phyloP scores from a whole-genome alignment of 805 yeast genomes.

The Lipomyces anomalus region DNA sequence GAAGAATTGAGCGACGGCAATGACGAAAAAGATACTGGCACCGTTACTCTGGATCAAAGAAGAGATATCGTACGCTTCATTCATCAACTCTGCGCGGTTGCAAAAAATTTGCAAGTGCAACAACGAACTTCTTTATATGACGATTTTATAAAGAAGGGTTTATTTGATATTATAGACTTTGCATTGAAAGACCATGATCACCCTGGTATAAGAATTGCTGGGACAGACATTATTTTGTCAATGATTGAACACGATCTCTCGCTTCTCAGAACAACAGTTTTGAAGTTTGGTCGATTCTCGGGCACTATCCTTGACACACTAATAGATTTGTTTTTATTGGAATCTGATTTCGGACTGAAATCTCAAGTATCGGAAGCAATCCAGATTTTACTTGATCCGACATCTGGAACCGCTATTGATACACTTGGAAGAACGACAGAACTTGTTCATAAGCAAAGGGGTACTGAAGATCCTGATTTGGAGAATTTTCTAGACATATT shows the following conservation, averaged over 20 bases:
- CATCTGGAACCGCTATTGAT: constrained; percentile 21
- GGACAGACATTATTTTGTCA: constrained; percentile 73
- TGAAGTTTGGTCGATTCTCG: constrained; percentile 2
- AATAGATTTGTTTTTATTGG: constrained; percentile 55
- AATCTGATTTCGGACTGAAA: constrained; percentile 63
- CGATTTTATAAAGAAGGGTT: constrained; percentile 58
- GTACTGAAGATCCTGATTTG: constrained; percentile 14
- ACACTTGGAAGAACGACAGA: constrained; percentile 10
- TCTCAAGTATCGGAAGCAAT: constrained; percentile 82
- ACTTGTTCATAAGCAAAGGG: constrained; percentile 12
- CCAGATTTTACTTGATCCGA: constrained; percentile 63
- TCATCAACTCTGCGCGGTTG: constrained; percentile 72
- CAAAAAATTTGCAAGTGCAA: constrained; percentile 56
- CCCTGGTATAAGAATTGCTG: constrained; percentile 51
- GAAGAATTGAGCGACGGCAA: not conserved
- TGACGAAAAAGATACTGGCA: not conserved
- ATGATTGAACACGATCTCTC: constrained; percentile 77
- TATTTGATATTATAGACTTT: constrained; percentile 63
- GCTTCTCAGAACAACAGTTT: constrained; percentile 9
- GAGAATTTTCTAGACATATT: constrained; percentile 50
- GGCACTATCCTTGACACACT: constrained; percentile 35
- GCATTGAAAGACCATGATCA: constrained; percentile 53
- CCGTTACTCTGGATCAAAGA: constrained; percentile 29
- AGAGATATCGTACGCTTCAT: constrained; percentile 69
- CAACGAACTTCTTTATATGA: constrained; percentile 64